These are phyloP conservation scores for Inonotus obliquus DNA, from an alignment of 1,284 basidiomycete species.

Conservation along the genomic window DNA sequence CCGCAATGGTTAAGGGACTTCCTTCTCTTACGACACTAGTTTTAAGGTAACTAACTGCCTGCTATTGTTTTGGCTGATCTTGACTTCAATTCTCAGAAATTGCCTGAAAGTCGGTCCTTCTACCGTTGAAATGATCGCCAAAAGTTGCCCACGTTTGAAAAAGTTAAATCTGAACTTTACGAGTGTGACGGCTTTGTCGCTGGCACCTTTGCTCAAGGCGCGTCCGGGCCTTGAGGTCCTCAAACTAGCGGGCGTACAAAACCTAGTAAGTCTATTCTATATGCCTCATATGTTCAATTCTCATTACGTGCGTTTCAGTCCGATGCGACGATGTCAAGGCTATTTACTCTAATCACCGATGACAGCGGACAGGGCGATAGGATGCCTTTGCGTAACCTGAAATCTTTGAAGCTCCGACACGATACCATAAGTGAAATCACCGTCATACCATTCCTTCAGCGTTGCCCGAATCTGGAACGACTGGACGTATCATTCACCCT, in stretches of 20 bases:
- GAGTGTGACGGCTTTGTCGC: slow-evolving; percentile 42
- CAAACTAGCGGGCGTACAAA: slow-evolving; percentile 58
- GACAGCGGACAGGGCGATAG: slow-evolving; percentile 19
- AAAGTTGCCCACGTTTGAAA: slow-evolving; percentile 40
- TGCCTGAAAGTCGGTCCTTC: slow-evolving; percentile 51
- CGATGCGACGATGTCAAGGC: slow-evolving; percentile 46
- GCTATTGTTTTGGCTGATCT: neutral
- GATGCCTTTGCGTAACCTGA: slow-evolving; percentile 37
- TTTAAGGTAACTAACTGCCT: slow-evolving; percentile 40
- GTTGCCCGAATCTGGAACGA: slow-evolving; percentile 47
- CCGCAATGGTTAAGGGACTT: slow-evolving; percentile 41
- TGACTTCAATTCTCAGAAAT: slow-evolving; percentile 36
- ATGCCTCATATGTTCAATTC: neutral
- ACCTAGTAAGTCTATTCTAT: slow-evolving; percentile 43
- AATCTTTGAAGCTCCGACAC: slow-evolving; percentile 57
- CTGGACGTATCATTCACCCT: slow-evolving; percentile 63
- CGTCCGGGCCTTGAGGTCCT: slow-evolving; percentile 47
- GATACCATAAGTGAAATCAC: slow-evolving; percentile 46
- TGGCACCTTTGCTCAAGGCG: slow-evolving; percentile 40
- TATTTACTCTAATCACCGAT: slow-evolving; percentile 31
- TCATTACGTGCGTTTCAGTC: slow-evolving; percentile 37
- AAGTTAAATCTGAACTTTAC: slow-evolving; percentile 61
- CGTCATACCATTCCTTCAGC: slow-evolving; percentile 37
- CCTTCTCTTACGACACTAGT: slow-evolving; percentile 42
- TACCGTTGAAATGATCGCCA: slow-evolving; percentile 41